Evolutionary conservation across 768 basidiomycete genomes (phyloP).

Genomic region (Inosperma sp.): DNA sequence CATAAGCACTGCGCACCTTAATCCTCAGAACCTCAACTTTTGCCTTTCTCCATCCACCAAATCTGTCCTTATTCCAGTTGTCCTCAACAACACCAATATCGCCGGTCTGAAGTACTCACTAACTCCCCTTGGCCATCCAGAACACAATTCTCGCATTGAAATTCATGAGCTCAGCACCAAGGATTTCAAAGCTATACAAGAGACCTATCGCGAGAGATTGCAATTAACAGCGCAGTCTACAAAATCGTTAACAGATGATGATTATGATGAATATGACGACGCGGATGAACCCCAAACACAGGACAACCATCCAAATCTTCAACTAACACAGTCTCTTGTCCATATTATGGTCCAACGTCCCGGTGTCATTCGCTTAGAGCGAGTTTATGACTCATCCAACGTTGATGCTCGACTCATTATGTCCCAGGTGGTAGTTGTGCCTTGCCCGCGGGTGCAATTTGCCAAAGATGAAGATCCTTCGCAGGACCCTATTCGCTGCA

Average conservation of each 20-base stretch:
- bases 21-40: slow-evolving; percentile 68
- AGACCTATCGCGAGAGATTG: slow-evolving; percentile 48
- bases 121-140: slow-evolving; percentile 52
- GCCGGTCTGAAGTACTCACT: slow-evolving; percentile 68
- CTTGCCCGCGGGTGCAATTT: slow-evolving; percentile 79
- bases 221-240: slow-evolving; percentile 40
- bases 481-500: slow-evolving; percentile 54
- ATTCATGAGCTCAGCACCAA: slow-evolving; percentile 52
- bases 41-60: slow-evolving; percentile 61
- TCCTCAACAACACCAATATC: slow-evolving; percentile 88
- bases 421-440: slow-evolving; percentile 65
- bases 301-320: slow-evolving; percentile 43
- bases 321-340: slow-evolving; percentile 68
- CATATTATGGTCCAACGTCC: slow-evolving; percentile 72
- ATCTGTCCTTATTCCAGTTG: slow-evolving; percentile 68
- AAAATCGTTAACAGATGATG: slow-evolving; percentile 33
- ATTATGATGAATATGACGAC: slow-evolving; percentile 70
- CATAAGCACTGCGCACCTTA: slow-evolving; percentile 87
- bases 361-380: slow-evolving; percentile 69
- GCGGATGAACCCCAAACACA: slow-evolving; percentile 38
- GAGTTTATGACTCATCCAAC: slow-evolving; percentile 63
- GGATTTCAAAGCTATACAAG: slow-evolving; percentile 66
- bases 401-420: slow-evolving; percentile 71
- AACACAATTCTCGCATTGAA: slow-evolving; percentile 41
- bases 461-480: slow-evolving; percentile 35